These are phyloP conservation scores for Schrenkiella parvula DNA, from an alignment of 345 rosid genomes.

Conservation along the genomic window DNA sequence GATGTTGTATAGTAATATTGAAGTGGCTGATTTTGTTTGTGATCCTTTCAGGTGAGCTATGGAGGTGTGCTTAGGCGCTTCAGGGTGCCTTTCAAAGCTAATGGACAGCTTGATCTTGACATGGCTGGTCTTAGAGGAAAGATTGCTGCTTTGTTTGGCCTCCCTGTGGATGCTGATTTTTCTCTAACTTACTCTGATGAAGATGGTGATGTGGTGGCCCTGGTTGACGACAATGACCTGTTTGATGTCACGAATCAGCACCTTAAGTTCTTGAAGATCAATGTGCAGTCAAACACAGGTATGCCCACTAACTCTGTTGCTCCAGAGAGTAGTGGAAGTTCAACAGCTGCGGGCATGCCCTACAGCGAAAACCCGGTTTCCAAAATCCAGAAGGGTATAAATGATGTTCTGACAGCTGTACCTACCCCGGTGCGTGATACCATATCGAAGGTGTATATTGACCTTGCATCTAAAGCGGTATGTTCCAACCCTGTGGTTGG, in stretches of 20 bases:
- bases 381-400: conserved; percentile 36
- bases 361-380: conserved; percentile 36
- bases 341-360: conserved; percentile 52
- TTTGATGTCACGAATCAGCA: conserved; percentile 62
- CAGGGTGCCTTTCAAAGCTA: conserved; percentile 47
- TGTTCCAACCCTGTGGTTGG: conserved; percentile 40
- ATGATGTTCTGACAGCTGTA: conserved; percentile 54
- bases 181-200: conserved; percentile 77
- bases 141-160: conserved; percentile 52
- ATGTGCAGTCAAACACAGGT: conserved; percentile 42
- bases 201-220: conserved; percentile 82
- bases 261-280: conserved; percentile 68
- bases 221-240: conserved; percentile 73
- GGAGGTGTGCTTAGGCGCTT: conserved; percentile 80
- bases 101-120: conserved; percentile 65
- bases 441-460: conserved; percentile 49
- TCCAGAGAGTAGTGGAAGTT: conserved; percentile 49
- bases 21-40: background rate
- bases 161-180: conserved; percentile 51
- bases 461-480: conserved; percentile 52
- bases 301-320: conserved; percentile 28
- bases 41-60: conserved; percentile 56
- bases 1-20: background rate
- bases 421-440: conserved; percentile 58
- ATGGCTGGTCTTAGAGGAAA: conserved; percentile 57